A percentile compares a stretch with the other conserved stretches of the same genome.
phyloP scores from a whole-genome alignment of 1,139 yeast species.

The Arxiozyma heterogenica region DNA sequence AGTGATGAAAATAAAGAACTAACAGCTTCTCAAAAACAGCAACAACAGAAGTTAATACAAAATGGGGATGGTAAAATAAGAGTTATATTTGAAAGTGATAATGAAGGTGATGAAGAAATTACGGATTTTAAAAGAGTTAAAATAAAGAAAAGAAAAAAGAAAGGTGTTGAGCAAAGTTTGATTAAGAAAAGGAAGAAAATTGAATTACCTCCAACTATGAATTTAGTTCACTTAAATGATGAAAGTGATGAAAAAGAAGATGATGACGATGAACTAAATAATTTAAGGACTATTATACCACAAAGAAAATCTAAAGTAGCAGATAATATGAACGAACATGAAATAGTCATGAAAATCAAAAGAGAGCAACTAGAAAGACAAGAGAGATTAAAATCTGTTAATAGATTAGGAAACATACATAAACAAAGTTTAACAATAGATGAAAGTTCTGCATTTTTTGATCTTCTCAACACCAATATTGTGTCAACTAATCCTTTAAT shows the following conservation, averaged over 20 bases:
- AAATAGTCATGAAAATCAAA: slow-evolving; percentile 40
- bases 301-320: neutral
- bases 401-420: slow-evolving; percentile 12
- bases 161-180: slow-evolving; percentile 6
- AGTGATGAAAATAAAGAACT: neutral
- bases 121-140: slow-evolving; percentile 26
- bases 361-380: slow-evolving; percentile 27
- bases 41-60: neutral
- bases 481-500: neutral
- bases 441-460: slow-evolving; percentile 52
- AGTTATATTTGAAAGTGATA: slow-evolving; percentile 13
- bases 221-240: slow-evolving; percentile 33
- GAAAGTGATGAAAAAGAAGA: slow-evolving; percentile 26
- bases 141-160: slow-evolving; percentile 24
- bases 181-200: slow-evolving; percentile 12
- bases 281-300: neutral
- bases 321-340: slow-evolving; percentile 32
- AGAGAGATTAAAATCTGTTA: slow-evolving; percentile 2
- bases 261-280: slow-evolving; percentile 22
- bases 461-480: slow-evolving; percentile 26
- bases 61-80: slow-evolving; percentile 12
- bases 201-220: slow-evolving; percentile 24
- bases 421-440: slow-evolving; percentile 36
- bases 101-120: slow-evolving; percentile 18
- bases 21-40: neutral